Conservation (phyloP, 2,329 filamentous ascomycete genomes). For the Talaromyces sp. region DNA sequence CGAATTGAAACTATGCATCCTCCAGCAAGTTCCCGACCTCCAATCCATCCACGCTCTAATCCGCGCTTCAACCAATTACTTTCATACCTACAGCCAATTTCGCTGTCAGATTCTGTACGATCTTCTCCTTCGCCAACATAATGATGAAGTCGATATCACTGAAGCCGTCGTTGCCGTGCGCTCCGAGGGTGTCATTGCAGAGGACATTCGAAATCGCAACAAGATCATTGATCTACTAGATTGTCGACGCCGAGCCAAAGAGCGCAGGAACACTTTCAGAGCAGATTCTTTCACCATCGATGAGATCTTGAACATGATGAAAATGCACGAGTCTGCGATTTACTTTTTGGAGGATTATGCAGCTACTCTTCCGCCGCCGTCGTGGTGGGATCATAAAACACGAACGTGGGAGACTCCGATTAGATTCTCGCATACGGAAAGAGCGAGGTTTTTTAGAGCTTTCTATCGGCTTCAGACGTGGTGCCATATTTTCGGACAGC, state of each 20-base stretch:
- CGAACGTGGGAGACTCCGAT: background rate
- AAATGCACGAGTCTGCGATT: background rate
- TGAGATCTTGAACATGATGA: constrained; percentile 5
- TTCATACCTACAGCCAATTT: constrained; percentile 19
- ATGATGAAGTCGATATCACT: constrained; percentile 17
- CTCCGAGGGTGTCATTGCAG: constrained; percentile 19
- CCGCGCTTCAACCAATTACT: constrained; percentile 20
- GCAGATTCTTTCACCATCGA: background rate
- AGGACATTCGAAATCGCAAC: background rate
- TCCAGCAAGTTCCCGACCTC: constrained; percentile 19
- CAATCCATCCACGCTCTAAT: constrained; percentile 20
- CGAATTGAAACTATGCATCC: constrained; percentile 22
- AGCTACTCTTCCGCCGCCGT: background rate
- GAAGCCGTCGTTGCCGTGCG: constrained; percentile 24
- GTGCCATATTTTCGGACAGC: constrained; percentile 19
- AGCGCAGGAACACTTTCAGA: background rate
- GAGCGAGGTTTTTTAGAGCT: constrained; percentile 19
- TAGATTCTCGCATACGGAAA: constrained; percentile 17
- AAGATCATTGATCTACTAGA: background rate
- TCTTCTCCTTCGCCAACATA: constrained; percentile 15
- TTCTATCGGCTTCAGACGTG: constrained; percentile 23
- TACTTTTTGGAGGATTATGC: constrained; percentile 2
- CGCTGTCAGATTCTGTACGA: constrained; percentile 8
- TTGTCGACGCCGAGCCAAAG: background rate
- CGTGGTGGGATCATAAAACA: background rate